Percentiles rank a stretch among this genome's conserved stretches.
phyloP scores from a whole-genome alignment of 805 yeast genomes.

The Lachancea meyersii region DNA sequence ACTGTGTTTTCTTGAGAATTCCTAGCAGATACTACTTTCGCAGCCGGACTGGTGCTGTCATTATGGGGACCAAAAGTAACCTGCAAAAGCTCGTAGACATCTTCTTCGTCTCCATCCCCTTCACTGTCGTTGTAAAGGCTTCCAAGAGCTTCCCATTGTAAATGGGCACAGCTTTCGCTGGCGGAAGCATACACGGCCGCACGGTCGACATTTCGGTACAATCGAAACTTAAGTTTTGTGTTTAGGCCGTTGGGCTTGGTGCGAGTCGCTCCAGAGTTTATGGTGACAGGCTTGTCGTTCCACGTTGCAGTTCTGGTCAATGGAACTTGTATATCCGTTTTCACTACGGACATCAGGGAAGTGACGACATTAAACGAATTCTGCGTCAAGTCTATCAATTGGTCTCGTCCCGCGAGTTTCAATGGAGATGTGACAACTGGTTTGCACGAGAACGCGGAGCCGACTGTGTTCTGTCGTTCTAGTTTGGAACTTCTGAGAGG shows the following conservation, averaged over 20 bases:
- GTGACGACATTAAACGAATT: constrained; percentile 28
- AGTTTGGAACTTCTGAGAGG: neutral
- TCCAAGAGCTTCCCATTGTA: neutral
- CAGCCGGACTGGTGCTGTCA: neutral
- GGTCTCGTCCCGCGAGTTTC: constrained; percentile 9
- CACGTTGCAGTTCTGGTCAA: constrained; percentile 28
- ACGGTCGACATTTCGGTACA: neutral
- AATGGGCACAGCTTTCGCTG: neutral
- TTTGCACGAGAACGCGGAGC: neutral
- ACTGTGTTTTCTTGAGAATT: neutral
- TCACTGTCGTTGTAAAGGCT: constrained; percentile 7
- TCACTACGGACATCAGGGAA: constrained; percentile 26
- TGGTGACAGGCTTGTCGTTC: neutral
- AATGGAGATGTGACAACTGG: neutral
- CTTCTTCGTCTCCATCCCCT: constrained; percentile 5
- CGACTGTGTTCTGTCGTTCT: too few species aligned
- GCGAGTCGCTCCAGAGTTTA: neutral
- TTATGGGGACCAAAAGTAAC: neutral
- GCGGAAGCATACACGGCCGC: neutral
- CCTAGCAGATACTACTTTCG: neutral
- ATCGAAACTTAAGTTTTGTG: neutral
- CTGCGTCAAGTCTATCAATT: constrained; percentile 26
- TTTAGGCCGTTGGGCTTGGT: too few species aligned
- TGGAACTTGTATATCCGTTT: constrained; percentile 25
- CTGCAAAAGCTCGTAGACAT: neutral